Evolutionary conservation across 2,329 filamentous ascomycete genomes (phyloP).

Genomic region (Penicillium crustosum): DNA sequence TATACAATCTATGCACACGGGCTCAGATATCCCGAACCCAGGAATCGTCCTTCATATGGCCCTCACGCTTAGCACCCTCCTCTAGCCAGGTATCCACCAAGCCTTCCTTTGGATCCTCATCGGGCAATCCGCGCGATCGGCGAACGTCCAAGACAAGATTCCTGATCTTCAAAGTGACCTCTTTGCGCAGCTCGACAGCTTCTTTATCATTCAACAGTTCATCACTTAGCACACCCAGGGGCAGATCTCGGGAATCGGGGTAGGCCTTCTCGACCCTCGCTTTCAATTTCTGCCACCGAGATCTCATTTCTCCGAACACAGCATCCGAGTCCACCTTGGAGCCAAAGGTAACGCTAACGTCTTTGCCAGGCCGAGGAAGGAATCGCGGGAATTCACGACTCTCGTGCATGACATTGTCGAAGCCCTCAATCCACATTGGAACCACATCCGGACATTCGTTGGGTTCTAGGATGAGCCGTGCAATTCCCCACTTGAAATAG

Average conservation of each 20-base stretch:
- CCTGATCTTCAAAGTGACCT: slow-evolving; percentile 76
- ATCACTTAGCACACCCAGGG: slow-evolving; percentile 61
- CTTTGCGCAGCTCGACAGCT: slow-evolving; percentile 71
- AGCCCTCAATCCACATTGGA: slow-evolving; percentile 92
- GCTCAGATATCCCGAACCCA: slow-evolving; percentile 58
- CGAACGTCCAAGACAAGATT: slow-evolving; percentile 79
- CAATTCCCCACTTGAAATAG: slow-evolving; percentile 98
- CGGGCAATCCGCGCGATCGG: slow-evolving; percentile 67
- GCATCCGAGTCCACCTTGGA: slow-evolving; percentile 70
- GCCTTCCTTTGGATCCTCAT: slow-evolving; percentile 75
- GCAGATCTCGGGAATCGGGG: slow-evolving; percentile 35
- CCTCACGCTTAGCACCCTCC: slow-evolving; percentile 55
- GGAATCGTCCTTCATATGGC: slow-evolving; percentile 61
- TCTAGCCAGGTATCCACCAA: slow-evolving; percentile 77
- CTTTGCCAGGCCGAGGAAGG: slow-evolving; percentile 74
- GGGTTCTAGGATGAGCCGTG: slow-evolving; percentile 84
- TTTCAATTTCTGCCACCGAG: slow-evolving; percentile 68
- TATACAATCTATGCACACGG: slow-evolving; percentile 20
- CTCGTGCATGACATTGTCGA: slow-evolving; percentile 85
- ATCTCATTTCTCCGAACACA: slow-evolving; percentile 74
- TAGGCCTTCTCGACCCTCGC: slow-evolving; percentile 53
- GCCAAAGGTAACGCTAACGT: slow-evolving; percentile 54
- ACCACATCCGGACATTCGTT: slow-evolving; percentile 85
- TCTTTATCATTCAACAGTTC: slow-evolving; percentile 69
- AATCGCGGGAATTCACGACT: slow-evolving; percentile 75